Conservation (phyloP, 495 filamentous ascomycete species). For the Sordaria brevicollis region DNA sequence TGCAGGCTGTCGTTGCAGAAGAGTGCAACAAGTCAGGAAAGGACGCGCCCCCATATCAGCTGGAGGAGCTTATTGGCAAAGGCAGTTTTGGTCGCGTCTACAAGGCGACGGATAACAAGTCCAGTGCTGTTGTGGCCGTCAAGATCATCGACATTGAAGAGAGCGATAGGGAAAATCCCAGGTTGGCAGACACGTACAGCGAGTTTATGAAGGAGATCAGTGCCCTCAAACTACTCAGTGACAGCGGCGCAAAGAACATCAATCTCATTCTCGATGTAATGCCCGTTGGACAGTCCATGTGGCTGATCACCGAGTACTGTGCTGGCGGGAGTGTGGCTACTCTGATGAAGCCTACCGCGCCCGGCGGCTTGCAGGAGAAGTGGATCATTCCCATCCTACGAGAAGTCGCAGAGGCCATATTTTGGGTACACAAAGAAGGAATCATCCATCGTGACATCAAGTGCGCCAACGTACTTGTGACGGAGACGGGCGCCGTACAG, state of each 20-base stretch:
- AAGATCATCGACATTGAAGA: conserved; percentile 96
- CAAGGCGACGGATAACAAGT: conserved; percentile 54
- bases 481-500: conserved; percentile 76
- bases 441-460: conserved; percentile 97
- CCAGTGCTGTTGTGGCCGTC: conserved; percentile 68
- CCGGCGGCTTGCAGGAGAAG: conserved; percentile 71
- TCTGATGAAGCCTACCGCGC: conserved; percentile 54
- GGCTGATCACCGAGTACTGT: conserved; percentile 94
- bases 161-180: conserved; percentile 61
- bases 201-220: conserved; percentile 85
- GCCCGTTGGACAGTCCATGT: conserved; percentile 76
- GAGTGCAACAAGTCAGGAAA: conserved; percentile 38
- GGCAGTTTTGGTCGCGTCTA: conserved; percentile 93
- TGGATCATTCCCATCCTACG: conserved; percentile 84
- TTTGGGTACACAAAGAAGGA: conserved; percentile 79
- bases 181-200: conserved; percentile 68
- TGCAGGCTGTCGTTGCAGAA: conserved; percentile 40
- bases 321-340: conserved; percentile 93
- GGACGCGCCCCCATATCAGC: conserved; percentile 50
- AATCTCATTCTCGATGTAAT: conserved; percentile 84
- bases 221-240: conserved; percentile 73
- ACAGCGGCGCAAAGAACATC: conserved; percentile 78
- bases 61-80: conserved; percentile 88
- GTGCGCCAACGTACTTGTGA: conserved; percentile 84
- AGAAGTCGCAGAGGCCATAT: conserved; percentile 74